Evolutionary conservation across 768 basidiomycete genomes (phyloP).

Genomic region (Panaeolus cyanescens): DNA sequence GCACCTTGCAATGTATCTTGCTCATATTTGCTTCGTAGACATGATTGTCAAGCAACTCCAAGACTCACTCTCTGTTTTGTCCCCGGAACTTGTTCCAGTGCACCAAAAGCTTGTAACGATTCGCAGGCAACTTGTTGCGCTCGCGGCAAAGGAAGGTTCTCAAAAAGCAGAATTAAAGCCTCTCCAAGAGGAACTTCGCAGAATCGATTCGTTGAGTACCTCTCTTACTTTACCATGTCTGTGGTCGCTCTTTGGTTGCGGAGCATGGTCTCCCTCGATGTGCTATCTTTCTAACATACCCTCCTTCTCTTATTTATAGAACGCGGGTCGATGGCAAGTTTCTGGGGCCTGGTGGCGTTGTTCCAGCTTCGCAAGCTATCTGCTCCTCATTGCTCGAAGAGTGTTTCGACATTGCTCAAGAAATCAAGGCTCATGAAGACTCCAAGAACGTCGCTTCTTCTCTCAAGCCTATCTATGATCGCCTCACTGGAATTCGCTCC

Average conservation of each 20-base stretch:
- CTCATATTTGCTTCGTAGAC: conserved; percentile 47
- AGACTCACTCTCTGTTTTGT: conserved; percentile 84
- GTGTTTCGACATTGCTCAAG: conserved; percentile 93
- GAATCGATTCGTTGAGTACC: conserved; percentile 92
- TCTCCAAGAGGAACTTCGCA: conserved; percentile 88
- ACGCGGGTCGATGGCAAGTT: conserved; percentile 97
- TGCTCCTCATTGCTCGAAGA: conserved; percentile 93
- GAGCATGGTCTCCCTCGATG: conserved; percentile 12
- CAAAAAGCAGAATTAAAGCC: conserved; percentile 89
- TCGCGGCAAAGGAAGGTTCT: conserved; percentile 86
- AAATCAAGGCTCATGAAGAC: conserved; percentile 92
- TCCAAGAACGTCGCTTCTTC: conserved; percentile 84
- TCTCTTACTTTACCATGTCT: conserved; percentile 16
- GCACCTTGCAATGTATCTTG: conserved; percentile 2
- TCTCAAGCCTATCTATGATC: conserved; percentile 91
- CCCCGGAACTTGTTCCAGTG: conserved; percentile 86
- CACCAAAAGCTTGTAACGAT: conserved; percentile 88
- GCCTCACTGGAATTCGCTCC: conserved; percentile 79
- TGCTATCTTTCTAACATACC: conserved; percentile 6
- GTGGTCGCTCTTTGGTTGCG: conserved; percentile 12
- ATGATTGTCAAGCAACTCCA: conserved; percentile 75
- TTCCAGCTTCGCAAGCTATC: conserved; percentile 90
- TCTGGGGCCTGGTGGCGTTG: conserved; percentile 84
- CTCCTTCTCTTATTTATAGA: conserved; percentile 37
- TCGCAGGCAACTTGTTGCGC: conserved; percentile 83